These are phyloP conservation scores for Volvox africanus DNA, from an alignment of 139 green algal species.

Conservation along the genomic window DNA sequence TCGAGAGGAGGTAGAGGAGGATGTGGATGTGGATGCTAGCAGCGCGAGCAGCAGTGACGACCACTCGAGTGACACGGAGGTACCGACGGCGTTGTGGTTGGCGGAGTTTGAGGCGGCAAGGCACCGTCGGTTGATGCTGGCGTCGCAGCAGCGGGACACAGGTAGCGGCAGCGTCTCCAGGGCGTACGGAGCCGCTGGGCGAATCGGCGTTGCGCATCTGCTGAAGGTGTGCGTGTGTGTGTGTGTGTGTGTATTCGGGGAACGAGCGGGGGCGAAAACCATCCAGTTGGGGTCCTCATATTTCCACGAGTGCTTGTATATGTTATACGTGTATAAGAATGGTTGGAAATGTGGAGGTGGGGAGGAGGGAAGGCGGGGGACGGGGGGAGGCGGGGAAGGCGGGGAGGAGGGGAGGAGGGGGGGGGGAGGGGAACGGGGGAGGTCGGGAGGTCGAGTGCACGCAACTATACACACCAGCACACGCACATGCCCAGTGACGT, in stretches of 20 bases:
- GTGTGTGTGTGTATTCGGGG: neutral
- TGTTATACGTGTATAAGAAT: too few species aligned
- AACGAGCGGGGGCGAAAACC: too few species aligned
- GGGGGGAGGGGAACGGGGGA: neutral
- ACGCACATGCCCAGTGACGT: too few species aligned
- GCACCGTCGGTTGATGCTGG: neutral
- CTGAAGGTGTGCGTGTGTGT: constrained; percentile 7
- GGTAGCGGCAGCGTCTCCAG: neutral
- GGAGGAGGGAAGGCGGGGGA: too few species aligned
- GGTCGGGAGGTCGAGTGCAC: too few species aligned
- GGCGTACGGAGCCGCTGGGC: neutral
- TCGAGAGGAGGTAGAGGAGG: neutral
- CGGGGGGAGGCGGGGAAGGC: neutral
- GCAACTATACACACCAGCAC: too few species aligned
- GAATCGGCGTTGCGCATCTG: constrained; percentile 26
- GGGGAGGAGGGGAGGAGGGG: neutral
- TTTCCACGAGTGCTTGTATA: too few species aligned
- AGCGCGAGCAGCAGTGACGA: constrained; percentile 19
- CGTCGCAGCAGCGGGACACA: neutral
- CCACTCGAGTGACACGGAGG: constrained; percentile 52
- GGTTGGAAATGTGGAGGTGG: too few species aligned
- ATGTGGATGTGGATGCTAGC: neutral
- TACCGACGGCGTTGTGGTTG: constrained; percentile 56
- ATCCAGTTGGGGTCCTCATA: too few species aligned
- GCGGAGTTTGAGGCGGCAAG: constrained; percentile 47